phyloP scores from a whole-genome alignment of 768 basidiomycete species.

The Kwoniella dendrophila region DNA sequence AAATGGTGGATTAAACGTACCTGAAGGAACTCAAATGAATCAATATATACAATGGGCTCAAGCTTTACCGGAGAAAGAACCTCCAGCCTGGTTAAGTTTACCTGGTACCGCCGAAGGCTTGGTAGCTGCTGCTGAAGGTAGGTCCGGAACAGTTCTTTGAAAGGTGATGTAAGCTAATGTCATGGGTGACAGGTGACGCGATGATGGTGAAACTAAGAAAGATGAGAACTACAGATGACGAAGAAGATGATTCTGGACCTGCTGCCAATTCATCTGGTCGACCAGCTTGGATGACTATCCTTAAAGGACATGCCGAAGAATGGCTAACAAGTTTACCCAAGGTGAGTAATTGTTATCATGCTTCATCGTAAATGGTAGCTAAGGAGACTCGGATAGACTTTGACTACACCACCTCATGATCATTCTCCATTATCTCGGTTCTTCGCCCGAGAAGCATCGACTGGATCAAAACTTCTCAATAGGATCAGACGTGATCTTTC shows the following conservation, averaged over 20 bases:
- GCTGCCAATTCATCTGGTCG: constrained; percentile 58
- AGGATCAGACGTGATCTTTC: constrained; percentile 78
- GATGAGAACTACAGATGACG: constrained; percentile 67
- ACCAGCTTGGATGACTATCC: constrained; percentile 91
- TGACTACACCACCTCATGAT: constrained; percentile 62
- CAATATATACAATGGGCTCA: constrained; percentile 91
- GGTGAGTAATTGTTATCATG: constrained; percentile 59
- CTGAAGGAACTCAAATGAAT: constrained; percentile 89
- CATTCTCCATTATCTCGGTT: constrained; percentile 81
- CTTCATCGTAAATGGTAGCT: constrained; percentile 23
- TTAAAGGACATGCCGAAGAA: constrained; percentile 78
- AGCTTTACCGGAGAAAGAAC: constrained; percentile 85
- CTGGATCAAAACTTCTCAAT: constrained; percentile 75
- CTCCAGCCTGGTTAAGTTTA: constrained; percentile 90
- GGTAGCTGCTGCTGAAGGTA: constrained; percentile 88
- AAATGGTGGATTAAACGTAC: constrained; percentile 66
- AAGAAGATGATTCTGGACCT: constrained; percentile 29
- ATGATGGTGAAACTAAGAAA: constrained; percentile 84
- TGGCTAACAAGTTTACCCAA: constrained; percentile 78
- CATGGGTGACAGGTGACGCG: constrained; percentile 32
- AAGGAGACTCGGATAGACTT: constrained; percentile 58
- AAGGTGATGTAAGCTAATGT: background rate
- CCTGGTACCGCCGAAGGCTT: constrained; percentile 90
- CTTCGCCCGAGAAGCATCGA: constrained; percentile 81
- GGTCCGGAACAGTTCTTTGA: constrained; percentile 22